phyloP scores from a whole-genome alignment of 768 basidiomycete genomes.

The Tricholoma sp. region DNA sequence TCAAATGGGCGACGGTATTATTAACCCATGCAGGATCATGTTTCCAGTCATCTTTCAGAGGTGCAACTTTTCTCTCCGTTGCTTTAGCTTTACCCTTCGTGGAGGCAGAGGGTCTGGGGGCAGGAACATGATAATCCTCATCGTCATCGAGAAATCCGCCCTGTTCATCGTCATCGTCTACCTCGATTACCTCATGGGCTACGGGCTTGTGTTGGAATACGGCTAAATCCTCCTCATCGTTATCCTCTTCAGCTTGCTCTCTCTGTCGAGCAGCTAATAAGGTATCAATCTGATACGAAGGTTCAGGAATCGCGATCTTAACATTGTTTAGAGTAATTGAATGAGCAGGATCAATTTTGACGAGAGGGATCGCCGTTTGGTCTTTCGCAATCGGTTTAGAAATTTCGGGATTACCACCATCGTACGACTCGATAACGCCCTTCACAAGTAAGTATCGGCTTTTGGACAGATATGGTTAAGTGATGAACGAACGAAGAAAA shows the following conservation, averaged over 20 bases:
- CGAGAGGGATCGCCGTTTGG: conserved; percentile 29
- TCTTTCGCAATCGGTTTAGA: conserved; percentile 3
- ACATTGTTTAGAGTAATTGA: conserved; percentile 33
- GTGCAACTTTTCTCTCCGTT: neutral
- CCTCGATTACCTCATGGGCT: conserved; percentile 13
- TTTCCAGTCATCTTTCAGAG: conserved; percentile 45
- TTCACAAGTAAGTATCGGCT: conserved; percentile 64
- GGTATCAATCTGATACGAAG: conserved; percentile 46
- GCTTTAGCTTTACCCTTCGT: conserved; percentile 15
- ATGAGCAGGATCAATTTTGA: conserved; percentile 45
- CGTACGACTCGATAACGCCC: conserved; percentile 14
- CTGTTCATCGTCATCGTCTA: conserved; percentile 39
- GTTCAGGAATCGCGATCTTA: conserved; percentile 51
- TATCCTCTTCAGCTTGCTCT: conserved; percentile 37
- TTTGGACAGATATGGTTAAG: neutral
- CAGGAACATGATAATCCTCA: conserved; percentile 22
- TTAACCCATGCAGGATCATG: conserved; percentile 48
- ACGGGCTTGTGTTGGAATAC: conserved; percentile 10
- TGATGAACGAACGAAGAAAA: neutral
- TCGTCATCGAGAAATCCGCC: conserved; percentile 25
- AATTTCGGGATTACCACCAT: conserved; percentile 4
- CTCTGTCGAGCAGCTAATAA: conserved; percentile 36
- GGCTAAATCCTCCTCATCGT: conserved; percentile 46
- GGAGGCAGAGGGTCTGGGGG: conserved; percentile 6
- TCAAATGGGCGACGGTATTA: conserved; percentile 35